Conservation (phyloP, 768 basidiomycete species). For the Lentinula boryana region DNA sequence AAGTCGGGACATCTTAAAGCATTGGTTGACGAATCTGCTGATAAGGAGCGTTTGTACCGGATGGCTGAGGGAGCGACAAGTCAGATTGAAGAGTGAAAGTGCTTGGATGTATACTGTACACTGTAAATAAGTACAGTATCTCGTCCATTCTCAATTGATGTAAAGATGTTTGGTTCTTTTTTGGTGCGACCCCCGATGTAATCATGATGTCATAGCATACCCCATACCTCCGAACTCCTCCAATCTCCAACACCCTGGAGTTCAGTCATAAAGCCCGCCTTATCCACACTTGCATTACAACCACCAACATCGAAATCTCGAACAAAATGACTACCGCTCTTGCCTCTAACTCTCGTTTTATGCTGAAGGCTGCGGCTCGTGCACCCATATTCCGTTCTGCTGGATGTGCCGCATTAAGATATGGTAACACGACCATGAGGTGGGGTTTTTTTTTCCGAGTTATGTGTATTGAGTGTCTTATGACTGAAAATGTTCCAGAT, state of each 20-base stretch:
- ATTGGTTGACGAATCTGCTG: constrained; percentile 53
- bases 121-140: too few relatives aligned
- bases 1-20: constrained; percentile 44
- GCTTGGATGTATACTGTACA: too few relatives aligned
- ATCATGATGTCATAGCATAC: neutral
- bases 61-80: too few relatives aligned
- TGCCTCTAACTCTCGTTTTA: neutral
- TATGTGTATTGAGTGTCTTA: neutral
- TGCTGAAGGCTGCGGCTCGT: neutral
- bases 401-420: neutral
- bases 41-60: constrained; percentile 18
- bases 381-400: neutral
- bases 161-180: too few relatives aligned
- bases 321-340: neutral
- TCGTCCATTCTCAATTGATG: too few relatives aligned
- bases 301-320: neutral
- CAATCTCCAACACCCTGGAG: neutral
- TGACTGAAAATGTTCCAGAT: neutral
- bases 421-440: neutral
- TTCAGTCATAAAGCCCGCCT: neutral
- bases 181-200: neutral
- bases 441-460: neutral
- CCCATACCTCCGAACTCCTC: neutral
- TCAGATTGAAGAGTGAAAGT: too few relatives aligned
- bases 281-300: neutral